Evolutionary conservation across 495 filamentous ascomycete species (phyloP), one percentile per base, ranked within the genome.

Genomic region (Podospora pseudocomata): DNA sequence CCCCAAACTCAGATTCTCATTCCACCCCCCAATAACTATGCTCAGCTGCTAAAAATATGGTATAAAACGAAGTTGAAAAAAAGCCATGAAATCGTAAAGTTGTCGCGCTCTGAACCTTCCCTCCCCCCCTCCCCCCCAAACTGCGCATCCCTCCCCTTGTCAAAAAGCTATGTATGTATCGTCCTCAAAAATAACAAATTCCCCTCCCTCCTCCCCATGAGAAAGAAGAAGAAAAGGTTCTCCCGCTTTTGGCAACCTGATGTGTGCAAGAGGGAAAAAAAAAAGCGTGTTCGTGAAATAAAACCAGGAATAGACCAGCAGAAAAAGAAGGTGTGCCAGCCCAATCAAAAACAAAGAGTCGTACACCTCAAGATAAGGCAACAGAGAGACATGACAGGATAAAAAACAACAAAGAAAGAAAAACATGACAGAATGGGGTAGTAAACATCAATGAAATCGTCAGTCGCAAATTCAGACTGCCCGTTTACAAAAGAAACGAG

Each of bases 401-500:
- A 68, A 49, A 19, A 26, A 54, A 63, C 26, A 20, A 39, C 32
- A 20, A 63, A 60, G 55, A 26, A 60, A 55, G 53, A 30, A 65
- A 67, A 54, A 60, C 28, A 66, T 61, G 27, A 67, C 23, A 26
- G 56, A 70, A 57, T 49, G 20, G 34, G 9, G 26, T 34, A 49
- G 39, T 27, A 67, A 23, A 30, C 23, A 68, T 28, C 53, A 19
- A 64, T 64, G 62, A 54, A 34, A 67, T 34, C 30, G 27, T 28
- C 30, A 44, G 16, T 6, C 18, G 30, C 27, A 63, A 63, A 63
- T 44, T 16, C 19, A 26, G 19, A 49, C 68, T 65, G 64, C 67
- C 49, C 39, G 63, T 44, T 44, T 65, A 61, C 15, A 49, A 49
- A 49, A 49, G 39, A 73, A 73, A 65, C 58, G 67, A 71, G 72